A percentile compares a stretch with the other conserved stretches of the same genome.
These are phyloP conservation scores for Apodospora peruviana DNA, from an alignment of 495 filamentous ascomycete species.

Conservation along the genomic window DNA sequence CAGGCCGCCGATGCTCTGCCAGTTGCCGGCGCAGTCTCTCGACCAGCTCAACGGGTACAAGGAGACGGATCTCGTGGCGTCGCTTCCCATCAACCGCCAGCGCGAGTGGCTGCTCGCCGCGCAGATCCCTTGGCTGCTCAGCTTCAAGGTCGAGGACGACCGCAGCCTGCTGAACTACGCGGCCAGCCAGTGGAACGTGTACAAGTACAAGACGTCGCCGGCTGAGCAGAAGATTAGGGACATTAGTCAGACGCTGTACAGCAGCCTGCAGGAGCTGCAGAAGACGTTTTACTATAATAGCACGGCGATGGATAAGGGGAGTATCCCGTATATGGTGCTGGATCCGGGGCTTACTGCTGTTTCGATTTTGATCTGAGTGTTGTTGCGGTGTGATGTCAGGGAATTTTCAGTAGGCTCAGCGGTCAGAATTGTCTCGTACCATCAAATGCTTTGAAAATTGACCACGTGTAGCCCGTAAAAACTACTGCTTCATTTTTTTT, in stretches of 20 bases:
- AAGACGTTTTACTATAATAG: conserved; percentile 17
- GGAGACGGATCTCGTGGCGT: conserved; percentile 31
- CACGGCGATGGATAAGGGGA: conserved; percentile 26
- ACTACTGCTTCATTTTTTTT: too few relatives aligned
- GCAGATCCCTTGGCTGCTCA: conserved; percentile 41
- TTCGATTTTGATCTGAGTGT: conserved; percentile 33
- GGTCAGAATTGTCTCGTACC: too few relatives aligned
- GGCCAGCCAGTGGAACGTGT: conserved; percentile 25
- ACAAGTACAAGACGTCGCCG: conserved; percentile 13
- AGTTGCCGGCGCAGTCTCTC: conserved; percentile 23
- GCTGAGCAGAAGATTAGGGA: conserved; percentile 13
- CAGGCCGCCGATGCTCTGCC: conserved; percentile 38
- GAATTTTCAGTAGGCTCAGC: background rate
- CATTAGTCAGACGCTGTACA: conserved; percentile 19
- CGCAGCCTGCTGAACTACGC: conserved; percentile 34
- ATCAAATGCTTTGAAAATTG: too few relatives aligned
- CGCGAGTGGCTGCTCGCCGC: conserved; percentile 36
- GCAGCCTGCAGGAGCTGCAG: conserved; percentile 19
- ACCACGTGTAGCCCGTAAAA: too few relatives aligned
- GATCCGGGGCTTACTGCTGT: conserved; percentile 36
- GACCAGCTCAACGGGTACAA: conserved; percentile 18
- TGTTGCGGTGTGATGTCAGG: background rate
- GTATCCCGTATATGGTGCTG: conserved; percentile 35
- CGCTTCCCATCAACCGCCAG: conserved; percentile 36
- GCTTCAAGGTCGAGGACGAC: conserved; percentile 35